Percentiles rank a stretch among this genome's conserved stretches.
These are phyloP conservation scores for Rhodotorula paludigena DNA, from an alignment of 768 basidiomycete species.

Conservation along the genomic window DNA sequence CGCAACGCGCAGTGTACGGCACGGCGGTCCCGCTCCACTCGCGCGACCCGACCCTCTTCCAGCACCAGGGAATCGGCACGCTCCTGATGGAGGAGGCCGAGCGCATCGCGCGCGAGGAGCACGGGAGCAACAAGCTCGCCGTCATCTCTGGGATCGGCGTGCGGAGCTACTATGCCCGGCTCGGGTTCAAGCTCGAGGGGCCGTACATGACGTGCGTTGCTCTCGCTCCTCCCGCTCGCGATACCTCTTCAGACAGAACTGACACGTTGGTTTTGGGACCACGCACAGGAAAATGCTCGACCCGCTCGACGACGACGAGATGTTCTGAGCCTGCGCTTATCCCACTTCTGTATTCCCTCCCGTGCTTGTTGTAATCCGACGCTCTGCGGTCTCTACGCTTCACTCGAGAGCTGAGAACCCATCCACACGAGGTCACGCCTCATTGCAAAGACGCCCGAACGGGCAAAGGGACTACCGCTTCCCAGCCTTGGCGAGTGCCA, in stretches of 20 bases:
- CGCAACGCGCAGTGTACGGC: conserved; percentile 74
- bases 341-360: not conserved
- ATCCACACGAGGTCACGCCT: no score
- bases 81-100: conserved; percentile 99
- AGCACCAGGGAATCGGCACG: conserved; percentile 80
- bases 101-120: conserved; percentile 92
- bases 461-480: not conserved
- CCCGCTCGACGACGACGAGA: conserved; percentile 12
- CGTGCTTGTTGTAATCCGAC: not conserved
- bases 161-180: conserved; percentile 67
- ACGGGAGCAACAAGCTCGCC: conserved; percentile 90
- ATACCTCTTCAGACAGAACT: not conserved
- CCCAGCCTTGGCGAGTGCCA: conserved; percentile 32
- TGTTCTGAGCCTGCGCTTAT: not conserved
- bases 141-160: conserved; percentile 98
- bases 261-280: not conserved
- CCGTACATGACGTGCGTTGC: conserved; percentile 69
- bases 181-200: conserved; percentile 65
- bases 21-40: conserved; percentile 97
- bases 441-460: no score
- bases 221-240: not conserved
- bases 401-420: no score
- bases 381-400: no score
- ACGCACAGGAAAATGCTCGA: conserved; percentile 16
- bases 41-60: conserved; percentile 70